These are phyloP conservation scores for Oenanthe javanica DNA, from an alignment of 140 eudicot genomes.

Conservation along the genomic window DNA sequence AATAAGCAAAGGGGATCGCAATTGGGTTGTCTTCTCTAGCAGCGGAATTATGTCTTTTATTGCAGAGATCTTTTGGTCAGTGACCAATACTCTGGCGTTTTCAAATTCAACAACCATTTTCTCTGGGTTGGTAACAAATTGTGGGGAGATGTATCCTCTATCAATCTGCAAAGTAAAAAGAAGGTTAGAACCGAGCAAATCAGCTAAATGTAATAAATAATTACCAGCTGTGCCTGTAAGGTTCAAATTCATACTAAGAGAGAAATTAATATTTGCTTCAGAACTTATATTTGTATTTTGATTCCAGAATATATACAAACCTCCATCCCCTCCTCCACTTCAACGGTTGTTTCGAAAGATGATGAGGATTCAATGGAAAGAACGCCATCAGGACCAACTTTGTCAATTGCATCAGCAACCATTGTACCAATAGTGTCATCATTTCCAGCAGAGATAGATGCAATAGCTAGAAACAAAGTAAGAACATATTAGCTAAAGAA, in stretches of 20 bases:
- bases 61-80: conserved; percentile 88
- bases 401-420: conserved; percentile 71
- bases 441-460: conserved; percentile 57
- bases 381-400: conserved; percentile 65
- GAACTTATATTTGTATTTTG: background rate
- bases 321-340: conserved; percentile 69
- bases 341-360: conserved; percentile 70
- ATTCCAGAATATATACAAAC: conserved; percentile 19
- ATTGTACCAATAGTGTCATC: conserved; percentile 68
- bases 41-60: conserved; percentile 82
- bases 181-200: background rate
- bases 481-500: background rate
- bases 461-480: conserved; percentile 37
- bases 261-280: background rate
- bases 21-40: conserved; percentile 68
- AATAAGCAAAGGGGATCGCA: conserved; percentile 64
- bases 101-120: conserved; percentile 79
- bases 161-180: conserved; percentile 53
- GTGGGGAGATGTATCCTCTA: conserved; percentile 93
- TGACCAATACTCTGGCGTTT: conserved; percentile 71
- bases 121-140: conserved; percentile 82
- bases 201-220: background rate
- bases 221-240: background rate
- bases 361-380: conserved; percentile 79
- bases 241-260: background rate